Evolutionary conservation across 768 basidiomycete genomes (phyloP), one percentile per base, ranked within the genome.

Genomic region (Russula sp.): DNA sequence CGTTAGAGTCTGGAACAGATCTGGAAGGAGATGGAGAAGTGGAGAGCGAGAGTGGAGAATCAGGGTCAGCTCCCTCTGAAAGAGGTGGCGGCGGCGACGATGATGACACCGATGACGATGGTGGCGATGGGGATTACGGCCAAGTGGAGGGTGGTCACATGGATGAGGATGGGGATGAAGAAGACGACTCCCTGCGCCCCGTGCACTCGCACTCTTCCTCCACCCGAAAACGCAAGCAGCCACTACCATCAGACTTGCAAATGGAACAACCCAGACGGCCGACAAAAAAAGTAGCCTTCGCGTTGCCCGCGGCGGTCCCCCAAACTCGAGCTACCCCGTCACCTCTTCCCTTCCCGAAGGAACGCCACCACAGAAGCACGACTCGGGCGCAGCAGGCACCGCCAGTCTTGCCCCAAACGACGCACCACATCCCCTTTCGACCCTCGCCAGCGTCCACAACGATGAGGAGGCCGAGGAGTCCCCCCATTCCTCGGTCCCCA

Each of bases 201-300:
- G 4, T 37, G 22, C 42, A 6, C 14, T 34, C 61, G 27, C 27
- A 27, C 27, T 27, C 27, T 45, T 37, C 50, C 35, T 22, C 70
- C 48, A 57, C 54, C 11, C 68, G 69, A 58, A 77, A 75, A 66
- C 75, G 75, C 60, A 76, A 75, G 61, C 74, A 70, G 39, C 58
- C 59, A 10, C 42, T 62, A 10, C 42, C 63, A 6, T 32, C 44
- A n/a, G 3, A n/a, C 18, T 6, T 9, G 2, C 7, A 42, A 51
- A 51, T 50, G 14, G 50, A 42, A 42, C 58, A 32, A 39, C 14
- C 45, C 56, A 37, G 69, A 4, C 73, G 68, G 16, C 70, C 70
- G n/a, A 73, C 61, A 59, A 77, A 70, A 71, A 76, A 68, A 73
- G 71, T 76, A 49, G 70, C 72, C 31, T 72, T 75, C 20, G 62